Conservation (phyloP, 352 stramenopile genomes). For the Pythium biforme region DNA sequence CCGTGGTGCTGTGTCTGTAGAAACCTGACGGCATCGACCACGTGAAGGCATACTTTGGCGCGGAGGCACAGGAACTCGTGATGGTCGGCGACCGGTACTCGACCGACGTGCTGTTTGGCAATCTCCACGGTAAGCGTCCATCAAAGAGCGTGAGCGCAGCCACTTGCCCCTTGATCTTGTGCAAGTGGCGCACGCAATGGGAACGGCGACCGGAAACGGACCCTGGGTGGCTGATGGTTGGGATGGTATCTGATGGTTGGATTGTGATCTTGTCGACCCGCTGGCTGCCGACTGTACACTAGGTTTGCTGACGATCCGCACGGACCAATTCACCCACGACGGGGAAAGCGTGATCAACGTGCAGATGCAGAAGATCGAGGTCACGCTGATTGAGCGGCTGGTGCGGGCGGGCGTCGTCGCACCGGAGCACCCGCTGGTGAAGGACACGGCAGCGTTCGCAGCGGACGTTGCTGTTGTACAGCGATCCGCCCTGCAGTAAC, state of each 20-base stretch:
- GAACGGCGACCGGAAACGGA: not conserved
- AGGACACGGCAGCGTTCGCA: constrained; percentile 2
- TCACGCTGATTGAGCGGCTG: constrained; percentile 51
- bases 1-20: constrained; percentile 27
- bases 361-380: constrained; percentile 71
- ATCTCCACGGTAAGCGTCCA: constrained; percentile 78
- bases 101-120: constrained; percentile 97
- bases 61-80: constrained; percentile 81
- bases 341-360: constrained; percentile 68
- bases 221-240: not conserved
- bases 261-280: not conserved
- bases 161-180: too few relatives aligned
- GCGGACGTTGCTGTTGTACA: not conserved
- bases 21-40: constrained; percentile 92
- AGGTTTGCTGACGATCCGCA: constrained; percentile 96
- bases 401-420: constrained; percentile 39
- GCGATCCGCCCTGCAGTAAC: not conserved
- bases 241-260: not conserved
- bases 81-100: constrained; percentile 97
- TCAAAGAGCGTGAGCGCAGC: not conserved
- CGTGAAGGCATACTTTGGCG: constrained; percentile 84
- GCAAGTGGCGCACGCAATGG: not conserved
- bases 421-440: constrained; percentile 40
- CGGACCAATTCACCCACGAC: constrained; percentile 72
- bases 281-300: too few relatives aligned